Percentiles rank a stretch among this genome's conserved stretches.
Evolutionary conservation across 768 basidiomycete genomes (phyloP).

Genomic region (Sistotremastrum suecicum): DNA sequence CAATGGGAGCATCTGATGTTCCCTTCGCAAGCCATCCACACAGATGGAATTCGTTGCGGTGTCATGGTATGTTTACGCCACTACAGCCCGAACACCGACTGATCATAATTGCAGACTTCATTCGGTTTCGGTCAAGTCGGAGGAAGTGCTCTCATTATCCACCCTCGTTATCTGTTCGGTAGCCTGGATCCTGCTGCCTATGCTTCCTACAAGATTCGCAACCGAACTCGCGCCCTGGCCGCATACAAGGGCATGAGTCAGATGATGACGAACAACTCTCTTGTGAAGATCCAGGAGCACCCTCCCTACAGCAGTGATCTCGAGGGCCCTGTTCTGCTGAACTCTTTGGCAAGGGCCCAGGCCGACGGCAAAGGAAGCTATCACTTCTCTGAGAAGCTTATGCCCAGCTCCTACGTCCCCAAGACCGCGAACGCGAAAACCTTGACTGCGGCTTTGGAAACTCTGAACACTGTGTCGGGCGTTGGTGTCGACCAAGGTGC

Average conservation of each 20-base stretch:
- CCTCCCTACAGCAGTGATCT: conserved; percentile 82
- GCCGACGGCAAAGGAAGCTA: conserved; percentile 79
- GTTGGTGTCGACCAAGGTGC: conserved; percentile 84
- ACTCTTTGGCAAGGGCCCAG: conserved; percentile 79
- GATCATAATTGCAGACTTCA: conserved; percentile 43
- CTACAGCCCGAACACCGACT: conserved; percentile 2
- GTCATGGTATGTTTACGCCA: conserved; percentile 47
- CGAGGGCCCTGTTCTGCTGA: conserved; percentile 76
- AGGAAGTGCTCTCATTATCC: conserved; percentile 74
- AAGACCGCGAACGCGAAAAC: conserved; percentile 59
- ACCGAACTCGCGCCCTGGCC: conserved; percentile 47
- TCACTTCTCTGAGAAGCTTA: conserved; percentile 55
- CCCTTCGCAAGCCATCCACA: conserved; percentile 93
- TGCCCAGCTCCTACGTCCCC: conserved; percentile 29
- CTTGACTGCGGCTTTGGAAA: conserved; percentile 38
- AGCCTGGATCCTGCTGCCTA: conserved; percentile 68
- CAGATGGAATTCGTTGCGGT: conserved; percentile 81
- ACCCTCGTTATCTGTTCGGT: conserved; percentile 86
- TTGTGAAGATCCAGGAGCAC: conserved; percentile 89
- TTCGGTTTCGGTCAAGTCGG: conserved; percentile 99
- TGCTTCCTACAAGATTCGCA: conserved; percentile 58
- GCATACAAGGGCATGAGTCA: conserved; percentile 89
- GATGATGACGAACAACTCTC: conserved; percentile 87
- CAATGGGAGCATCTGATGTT: conserved; percentile 87
- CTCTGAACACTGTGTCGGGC: conserved; percentile 41